Conservation (phyloP, 2,329 filamentous ascomycete genomes). For the Exutisphaerella laricina region DNA sequence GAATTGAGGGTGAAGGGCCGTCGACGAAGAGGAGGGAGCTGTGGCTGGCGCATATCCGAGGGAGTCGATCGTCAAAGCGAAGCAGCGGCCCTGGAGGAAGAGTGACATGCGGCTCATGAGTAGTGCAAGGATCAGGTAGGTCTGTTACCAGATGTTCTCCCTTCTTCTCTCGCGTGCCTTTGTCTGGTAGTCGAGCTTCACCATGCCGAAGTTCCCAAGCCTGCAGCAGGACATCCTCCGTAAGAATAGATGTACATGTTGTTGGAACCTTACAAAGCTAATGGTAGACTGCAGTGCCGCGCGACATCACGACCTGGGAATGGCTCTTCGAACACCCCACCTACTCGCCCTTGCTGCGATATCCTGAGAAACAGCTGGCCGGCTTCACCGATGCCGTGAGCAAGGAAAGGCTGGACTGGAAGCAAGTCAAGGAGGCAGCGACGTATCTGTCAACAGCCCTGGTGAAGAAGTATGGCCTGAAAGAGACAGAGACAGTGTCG, state of each 20-base stretch:
- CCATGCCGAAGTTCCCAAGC: constrained; percentile 21
- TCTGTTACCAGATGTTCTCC: too few relatives aligned
- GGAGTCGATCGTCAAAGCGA: not conserved
- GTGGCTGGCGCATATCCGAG: not conserved
- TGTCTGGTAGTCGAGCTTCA: not conserved
- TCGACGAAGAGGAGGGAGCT: too few relatives aligned
- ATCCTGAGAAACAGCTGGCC: constrained; percentile 37
- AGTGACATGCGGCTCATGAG: not conserved
- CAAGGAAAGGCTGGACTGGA: constrained; percentile 53
- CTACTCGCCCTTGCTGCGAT: constrained; percentile 46
- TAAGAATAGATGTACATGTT: constrained; percentile 8
- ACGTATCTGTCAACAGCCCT: constrained; percentile 58
- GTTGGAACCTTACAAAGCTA: too few relatives aligned
- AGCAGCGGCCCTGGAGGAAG: too few relatives aligned
- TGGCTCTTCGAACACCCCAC: constrained; percentile 54
- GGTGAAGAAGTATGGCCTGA: constrained; percentile 50
- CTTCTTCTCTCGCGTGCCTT: not conserved
- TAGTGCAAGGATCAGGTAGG: not conserved
- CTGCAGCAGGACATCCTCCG: constrained; percentile 24
- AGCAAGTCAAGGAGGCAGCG: constrained; percentile 52
- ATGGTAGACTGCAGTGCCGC: constrained; percentile 44
- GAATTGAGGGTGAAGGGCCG: too few relatives aligned
- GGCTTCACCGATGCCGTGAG: constrained; percentile 56
- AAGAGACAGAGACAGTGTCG: constrained; percentile 52
- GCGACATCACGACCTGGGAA: constrained; percentile 53